phyloP scores from a whole-genome alignment of 345 rosid genomes.

The Jatropha curcas region DNA sequence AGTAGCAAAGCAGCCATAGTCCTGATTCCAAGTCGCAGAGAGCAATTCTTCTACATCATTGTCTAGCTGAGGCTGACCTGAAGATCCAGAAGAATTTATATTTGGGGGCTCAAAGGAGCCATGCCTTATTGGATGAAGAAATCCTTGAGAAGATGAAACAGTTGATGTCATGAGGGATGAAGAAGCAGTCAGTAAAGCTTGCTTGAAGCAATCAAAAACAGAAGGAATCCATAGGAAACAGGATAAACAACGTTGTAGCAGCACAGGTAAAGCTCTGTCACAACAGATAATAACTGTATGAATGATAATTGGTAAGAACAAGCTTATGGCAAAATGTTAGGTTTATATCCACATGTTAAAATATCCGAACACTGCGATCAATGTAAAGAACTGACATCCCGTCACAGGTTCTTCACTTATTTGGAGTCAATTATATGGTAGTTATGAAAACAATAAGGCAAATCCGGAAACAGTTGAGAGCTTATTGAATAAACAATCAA shows the following conservation, averaged over 20 bases:
- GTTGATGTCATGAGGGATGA: constrained; percentile 52
- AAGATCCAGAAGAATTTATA: constrained; percentile 32
- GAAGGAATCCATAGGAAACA: constrained; percentile 13
- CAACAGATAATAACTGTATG: not conserved
- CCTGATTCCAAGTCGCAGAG: constrained; percentile 86
- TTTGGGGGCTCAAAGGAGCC: constrained; percentile 34
- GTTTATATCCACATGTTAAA: not conserved
- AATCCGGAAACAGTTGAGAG: not conserved
- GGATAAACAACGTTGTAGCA: constrained; percentile 4
- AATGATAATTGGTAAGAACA: not conserved
- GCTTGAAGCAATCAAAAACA: constrained; percentile 10
- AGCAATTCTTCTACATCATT: constrained; percentile 53
- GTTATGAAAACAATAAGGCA: not conserved
- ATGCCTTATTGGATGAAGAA: constrained; percentile 30
- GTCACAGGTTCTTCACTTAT: not conserved
- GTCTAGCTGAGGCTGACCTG: constrained; percentile 34
- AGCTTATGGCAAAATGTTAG: not conserved
- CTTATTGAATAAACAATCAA: not conserved
- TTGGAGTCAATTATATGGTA: not conserved
- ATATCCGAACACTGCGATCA: not conserved
- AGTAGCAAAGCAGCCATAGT: constrained; percentile 78
- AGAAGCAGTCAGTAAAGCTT: constrained; percentile 25
- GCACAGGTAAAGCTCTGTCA: constrained; percentile 1
- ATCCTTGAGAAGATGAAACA: constrained; percentile 38
- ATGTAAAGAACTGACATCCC: not conserved